These are phyloP conservation scores for Canariomyces notabilis DNA, from an alignment of 2,329 filamentous ascomycete genomes.

Conservation along the genomic window DNA sequence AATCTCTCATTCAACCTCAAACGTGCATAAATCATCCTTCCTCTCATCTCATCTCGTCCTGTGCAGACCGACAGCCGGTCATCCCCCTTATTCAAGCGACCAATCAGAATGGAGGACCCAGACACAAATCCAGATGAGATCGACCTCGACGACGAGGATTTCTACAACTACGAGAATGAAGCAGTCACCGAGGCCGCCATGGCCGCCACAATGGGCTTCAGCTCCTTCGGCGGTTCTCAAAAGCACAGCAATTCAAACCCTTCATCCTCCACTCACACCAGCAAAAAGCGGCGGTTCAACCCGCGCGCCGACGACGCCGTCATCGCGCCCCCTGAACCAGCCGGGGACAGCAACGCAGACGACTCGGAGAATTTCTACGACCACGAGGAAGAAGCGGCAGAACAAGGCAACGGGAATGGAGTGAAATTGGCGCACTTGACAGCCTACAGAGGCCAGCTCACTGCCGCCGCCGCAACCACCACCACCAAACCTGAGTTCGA, in stretches of 20 bases:
- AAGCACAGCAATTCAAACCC: slow-evolving; percentile 2
- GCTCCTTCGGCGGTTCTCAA: slow-evolving; percentile 52
- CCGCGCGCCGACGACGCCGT: slow-evolving; percentile 48
- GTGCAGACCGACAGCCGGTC: too few species aligned
- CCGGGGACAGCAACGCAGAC: too few species aligned
- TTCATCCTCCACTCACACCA: slow-evolving; percentile 39
- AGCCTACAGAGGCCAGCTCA: slow-evolving; percentile 14
- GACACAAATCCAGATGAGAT: slow-evolving; percentile 8
- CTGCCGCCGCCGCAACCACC: background rate
- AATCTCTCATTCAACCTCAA: background rate
- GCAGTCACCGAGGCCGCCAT: slow-evolving; percentile 41
- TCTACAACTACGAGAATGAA: slow-evolving; percentile 34
- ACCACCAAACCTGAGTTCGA: slow-evolving; percentile 21
- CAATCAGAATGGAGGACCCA: slow-evolving; percentile 1
- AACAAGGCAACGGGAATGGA: background rate
- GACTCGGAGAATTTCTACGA: background rate
- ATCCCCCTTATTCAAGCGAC: too few species aligned
- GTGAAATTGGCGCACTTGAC: too few species aligned
- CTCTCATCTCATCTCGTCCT: background rate
- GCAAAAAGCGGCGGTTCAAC: slow-evolving; percentile 66
- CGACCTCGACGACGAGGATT: slow-evolving; percentile 8
- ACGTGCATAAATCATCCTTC: background rate
- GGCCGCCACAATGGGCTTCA: slow-evolving; percentile 68
- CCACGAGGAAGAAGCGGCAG: background rate
- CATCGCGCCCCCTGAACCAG: slow-evolving; percentile 29